Evolutionary conservation across 1,139 yeast species (phyloP).

Genomic region (Diutina catenulata): DNA sequence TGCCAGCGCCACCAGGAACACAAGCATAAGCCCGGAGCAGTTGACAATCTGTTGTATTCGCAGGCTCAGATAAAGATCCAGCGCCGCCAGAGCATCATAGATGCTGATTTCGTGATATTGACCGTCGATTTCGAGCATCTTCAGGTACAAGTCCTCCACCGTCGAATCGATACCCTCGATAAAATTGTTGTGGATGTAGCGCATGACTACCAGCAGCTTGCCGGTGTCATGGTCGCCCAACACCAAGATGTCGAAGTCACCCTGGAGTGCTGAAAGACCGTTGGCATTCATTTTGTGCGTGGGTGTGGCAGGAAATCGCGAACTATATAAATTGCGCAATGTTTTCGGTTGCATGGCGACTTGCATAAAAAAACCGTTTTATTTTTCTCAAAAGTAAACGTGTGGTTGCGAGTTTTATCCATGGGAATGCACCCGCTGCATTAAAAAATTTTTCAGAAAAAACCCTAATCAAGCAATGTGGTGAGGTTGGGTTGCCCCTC

Average conservation of each 20-base stretch:
- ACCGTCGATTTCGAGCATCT: constrained; percentile 12
- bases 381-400: too few species aligned
- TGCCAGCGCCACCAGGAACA: not conserved
- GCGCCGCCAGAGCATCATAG: constrained; percentile 19
- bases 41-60: constrained; percentile 1
- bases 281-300: constrained; percentile 9
- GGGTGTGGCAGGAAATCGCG: not conserved
- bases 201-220: constrained; percentile 19
- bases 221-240: constrained; percentile 21
- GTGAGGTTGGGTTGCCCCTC: too few species aligned
- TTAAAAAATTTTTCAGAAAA: too few species aligned
- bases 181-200: constrained; percentile 15
- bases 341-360: constrained; percentile 11
- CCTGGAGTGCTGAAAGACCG: constrained; percentile 15
- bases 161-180: constrained; percentile 14
- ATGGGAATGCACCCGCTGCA: too few species aligned
- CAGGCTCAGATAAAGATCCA: constrained; percentile 8
- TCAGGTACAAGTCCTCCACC: constrained; percentile 22
- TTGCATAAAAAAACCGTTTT: constrained; percentile 18
- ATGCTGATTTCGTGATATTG: constrained; percentile 17
- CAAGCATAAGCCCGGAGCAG: constrained; percentile 1
- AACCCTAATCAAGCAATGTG: too few species aligned
- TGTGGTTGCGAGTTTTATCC: too few species aligned
- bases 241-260: constrained; percentile 22
- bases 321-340: not conserved